These are phyloP conservation scores for Cercospora beticola DNA, from an alignment of 2,329 filamentous ascomycete genomes.

Conservation along the genomic window DNA sequence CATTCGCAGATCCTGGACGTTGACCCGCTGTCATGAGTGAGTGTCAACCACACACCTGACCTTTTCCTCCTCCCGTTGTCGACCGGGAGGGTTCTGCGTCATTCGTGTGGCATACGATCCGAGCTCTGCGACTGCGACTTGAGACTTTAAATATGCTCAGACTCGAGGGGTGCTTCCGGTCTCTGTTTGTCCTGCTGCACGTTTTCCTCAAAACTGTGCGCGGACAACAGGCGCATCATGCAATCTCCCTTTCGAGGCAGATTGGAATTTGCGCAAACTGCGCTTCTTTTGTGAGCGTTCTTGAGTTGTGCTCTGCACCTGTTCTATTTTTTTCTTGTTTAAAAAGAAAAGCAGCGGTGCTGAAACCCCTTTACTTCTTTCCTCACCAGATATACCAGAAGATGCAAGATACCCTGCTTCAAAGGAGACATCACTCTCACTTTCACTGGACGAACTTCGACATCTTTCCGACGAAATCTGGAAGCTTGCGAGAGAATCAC, in stretches of 20 bases:
- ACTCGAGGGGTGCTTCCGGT: conserved; percentile 29
- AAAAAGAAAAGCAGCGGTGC: conserved; percentile 20
- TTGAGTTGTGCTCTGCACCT: conserved; percentile 40
- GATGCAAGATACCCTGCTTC: conserved; percentile 22
- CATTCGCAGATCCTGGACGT: conserved; percentile 44
- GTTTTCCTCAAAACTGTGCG: conserved; percentile 23
- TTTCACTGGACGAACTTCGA: conserved; percentile 27
- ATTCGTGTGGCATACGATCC: conserved; percentile 32
- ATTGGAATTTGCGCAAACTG: conserved; percentile 39
- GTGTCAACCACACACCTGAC: conserved; percentile 44
- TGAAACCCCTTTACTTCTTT: conserved; percentile 28
- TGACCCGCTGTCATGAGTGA: conserved; percentile 40
- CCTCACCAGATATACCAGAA: conserved; percentile 23
- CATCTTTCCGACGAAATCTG: conserved; percentile 21
- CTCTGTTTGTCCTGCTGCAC: conserved; percentile 22
- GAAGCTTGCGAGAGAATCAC: conserved; percentile 24
- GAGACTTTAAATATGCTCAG: conserved; percentile 41
- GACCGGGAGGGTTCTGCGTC: conserved; percentile 45
- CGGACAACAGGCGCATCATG: conserved; percentile 42
- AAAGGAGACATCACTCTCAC: not conserved
- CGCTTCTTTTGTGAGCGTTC: conserved; percentile 37
- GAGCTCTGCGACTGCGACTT: conserved; percentile 30
- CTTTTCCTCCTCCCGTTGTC: conserved; percentile 42
- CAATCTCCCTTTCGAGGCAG: conserved; percentile 32
- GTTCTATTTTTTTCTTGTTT: conserved; percentile 16